These are phyloP conservation scores for Mycena vitilis DNA, from an alignment of 768 basidiomycete species.

Conservation along the genomic window DNA sequence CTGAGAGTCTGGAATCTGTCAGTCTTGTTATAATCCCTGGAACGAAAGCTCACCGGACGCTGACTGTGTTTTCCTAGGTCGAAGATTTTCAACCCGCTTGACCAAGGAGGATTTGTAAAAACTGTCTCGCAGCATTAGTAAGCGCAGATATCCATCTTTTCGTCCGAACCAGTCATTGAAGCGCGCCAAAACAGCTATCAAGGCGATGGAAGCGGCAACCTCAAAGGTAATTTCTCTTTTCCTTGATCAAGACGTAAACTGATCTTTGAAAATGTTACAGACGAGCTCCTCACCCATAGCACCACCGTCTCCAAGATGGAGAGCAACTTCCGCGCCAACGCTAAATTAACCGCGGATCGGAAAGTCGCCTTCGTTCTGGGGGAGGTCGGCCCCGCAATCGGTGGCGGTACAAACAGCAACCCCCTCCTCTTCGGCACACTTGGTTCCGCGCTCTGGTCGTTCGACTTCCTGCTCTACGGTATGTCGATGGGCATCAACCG, in stretches of 20 bases:
- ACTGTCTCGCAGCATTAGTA: conserved; percentile 1
- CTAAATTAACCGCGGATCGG: not conserved
- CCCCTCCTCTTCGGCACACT: not conserved
- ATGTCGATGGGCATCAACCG: conserved; percentile 1
- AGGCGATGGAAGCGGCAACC: not conserved
- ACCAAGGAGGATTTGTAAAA: not conserved
- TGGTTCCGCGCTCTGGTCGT: not conserved
- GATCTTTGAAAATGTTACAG: not conserved
- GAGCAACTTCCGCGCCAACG: not conserved
- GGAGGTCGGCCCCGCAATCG: not conserved
- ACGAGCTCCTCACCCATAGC: conserved; percentile 4
- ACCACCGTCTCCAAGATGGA: conserved; percentile 4
- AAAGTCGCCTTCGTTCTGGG: not conserved
- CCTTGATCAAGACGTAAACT: not conserved
- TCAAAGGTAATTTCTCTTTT: not conserved
- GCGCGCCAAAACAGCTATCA: not conserved
- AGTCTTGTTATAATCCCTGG: not conserved
- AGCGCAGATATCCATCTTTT: not conserved
- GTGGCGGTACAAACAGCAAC: not conserved
- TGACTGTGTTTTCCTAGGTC: not conserved
- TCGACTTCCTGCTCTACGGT: not conserved
- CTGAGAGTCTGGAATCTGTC: not conserved
- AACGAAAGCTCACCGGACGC: not conserved
- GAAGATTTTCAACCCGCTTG: not conserved
- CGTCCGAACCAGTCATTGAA: not conserved